Evolutionary conservation across 257 asterid species (phyloP).

Genomic region (Solanum clarkiae): DNA sequence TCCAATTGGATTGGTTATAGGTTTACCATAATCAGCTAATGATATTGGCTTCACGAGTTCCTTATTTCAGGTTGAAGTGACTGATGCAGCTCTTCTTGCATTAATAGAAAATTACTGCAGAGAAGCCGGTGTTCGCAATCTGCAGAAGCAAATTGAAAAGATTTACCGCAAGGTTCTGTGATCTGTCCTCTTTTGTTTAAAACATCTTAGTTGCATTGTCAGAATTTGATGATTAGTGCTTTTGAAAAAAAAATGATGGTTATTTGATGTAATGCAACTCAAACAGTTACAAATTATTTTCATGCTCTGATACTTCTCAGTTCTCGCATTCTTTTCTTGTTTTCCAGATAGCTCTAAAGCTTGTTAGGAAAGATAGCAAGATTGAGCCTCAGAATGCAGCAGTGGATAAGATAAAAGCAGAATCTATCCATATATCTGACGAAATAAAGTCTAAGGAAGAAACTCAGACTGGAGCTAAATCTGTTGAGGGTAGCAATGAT

Average conservation of each 20-base stretch:
- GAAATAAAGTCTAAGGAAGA: conserved; percentile 17
- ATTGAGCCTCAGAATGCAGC: conserved; percentile 15
- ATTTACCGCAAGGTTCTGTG: conserved; percentile 79
- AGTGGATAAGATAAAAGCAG: conserved; percentile 16
- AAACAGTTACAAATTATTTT: background rate
- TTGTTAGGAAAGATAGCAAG: conserved; percentile 53
- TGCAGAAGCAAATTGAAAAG: conserved; percentile 98
- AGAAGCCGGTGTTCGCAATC: conserved; percentile 98
- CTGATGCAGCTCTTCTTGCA: conserved; percentile 82
- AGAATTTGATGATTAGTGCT: background rate
- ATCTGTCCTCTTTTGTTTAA: background rate
- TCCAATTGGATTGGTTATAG: no score
- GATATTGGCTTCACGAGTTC: background rate
- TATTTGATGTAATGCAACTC: background rate
- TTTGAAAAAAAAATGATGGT: background rate
- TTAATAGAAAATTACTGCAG: conserved; percentile 92
- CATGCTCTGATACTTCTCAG: background rate
- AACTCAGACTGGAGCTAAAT: conserved; percentile 16
- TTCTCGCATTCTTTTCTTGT: background rate
- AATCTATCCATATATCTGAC: conserved; percentile 13
- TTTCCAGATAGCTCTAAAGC: conserved; percentile 75
- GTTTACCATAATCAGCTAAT: background rate
- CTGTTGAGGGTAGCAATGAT: conserved; percentile 2
- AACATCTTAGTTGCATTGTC: background rate
- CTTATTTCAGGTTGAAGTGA: conserved; percentile 72